Conservation (phyloP, 345 rosid species). For the Sapria himalayana region DNA sequence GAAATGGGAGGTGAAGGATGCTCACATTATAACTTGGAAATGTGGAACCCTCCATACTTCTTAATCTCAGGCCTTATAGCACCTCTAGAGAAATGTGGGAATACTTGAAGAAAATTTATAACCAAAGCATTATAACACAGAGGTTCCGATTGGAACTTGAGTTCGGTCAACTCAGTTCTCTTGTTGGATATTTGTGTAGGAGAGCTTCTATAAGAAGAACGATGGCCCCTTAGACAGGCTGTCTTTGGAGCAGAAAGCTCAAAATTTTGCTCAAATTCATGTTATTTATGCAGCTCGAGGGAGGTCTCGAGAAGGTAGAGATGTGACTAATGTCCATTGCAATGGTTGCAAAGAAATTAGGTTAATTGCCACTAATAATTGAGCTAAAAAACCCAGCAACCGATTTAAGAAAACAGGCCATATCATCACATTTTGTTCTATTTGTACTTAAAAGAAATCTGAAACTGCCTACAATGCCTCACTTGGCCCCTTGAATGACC, state of each 20-base stretch:
- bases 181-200: slow-evolving; percentile 5
- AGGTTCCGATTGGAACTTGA: slow-evolving; percentile 2
- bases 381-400: neutral
- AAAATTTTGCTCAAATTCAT: neutral
- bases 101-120: too few species aligned
- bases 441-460: neutral
- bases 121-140: neutral
- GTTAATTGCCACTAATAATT: neutral
- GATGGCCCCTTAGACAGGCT: neutral
- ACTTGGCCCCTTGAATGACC: neutral
- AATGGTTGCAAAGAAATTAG: too few species aligned
- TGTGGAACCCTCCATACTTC: neutral
- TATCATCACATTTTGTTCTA: too few species aligned
- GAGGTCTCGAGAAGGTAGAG: neutral
- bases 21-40: neutral
- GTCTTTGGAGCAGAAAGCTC: neutral
- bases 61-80: too few species aligned
- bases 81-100: too few species aligned
- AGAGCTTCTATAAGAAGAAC: neutral
- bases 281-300: slow-evolving; percentile 1
- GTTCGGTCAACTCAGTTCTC: neutral
- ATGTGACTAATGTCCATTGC: neutral
- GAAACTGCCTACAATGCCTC: neutral
- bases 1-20: slow-evolving; percentile 1
- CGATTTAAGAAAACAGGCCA: neutral